Percentiles rank a stretch among this genome's conserved stretches.
Conservation (phyloP, 305 asterid genomes). For the Salvia sclarea region DNA sequence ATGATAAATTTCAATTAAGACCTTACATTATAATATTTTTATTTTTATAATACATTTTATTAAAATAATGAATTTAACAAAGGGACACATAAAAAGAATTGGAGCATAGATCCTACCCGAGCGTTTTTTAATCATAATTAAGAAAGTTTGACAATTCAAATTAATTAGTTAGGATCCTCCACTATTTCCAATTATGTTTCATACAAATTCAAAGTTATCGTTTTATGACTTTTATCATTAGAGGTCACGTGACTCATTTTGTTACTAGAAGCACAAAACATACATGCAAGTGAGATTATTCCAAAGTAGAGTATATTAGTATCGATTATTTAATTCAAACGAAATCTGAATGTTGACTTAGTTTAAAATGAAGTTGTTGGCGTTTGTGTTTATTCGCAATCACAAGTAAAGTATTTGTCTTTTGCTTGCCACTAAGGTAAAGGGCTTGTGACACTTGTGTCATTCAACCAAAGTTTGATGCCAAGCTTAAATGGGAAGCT, state of each 20-base stretch:
- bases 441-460: conserved; percentile 34
- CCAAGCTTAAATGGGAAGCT: conserved; percentile 47
- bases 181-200: too few species aligned
- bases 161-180: too few species aligned
- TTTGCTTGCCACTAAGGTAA: conserved; percentile 53
- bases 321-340: conserved; percentile 9
- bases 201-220: too few species aligned
- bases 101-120: too few species aligned
- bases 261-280: background rate
- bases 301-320: background rate
- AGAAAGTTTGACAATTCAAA: too few species aligned
- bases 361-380: conserved; percentile 25
- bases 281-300: background rate
- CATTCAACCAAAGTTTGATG: conserved; percentile 36
- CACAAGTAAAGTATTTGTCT: conserved; percentile 47
- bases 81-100: too few species aligned
- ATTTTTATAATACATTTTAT: too few species aligned
- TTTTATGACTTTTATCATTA: too few species aligned
- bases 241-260: background rate
- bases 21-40: too few species aligned
- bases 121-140: too few species aligned
- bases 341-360: conserved; percentile 35
- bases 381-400: conserved; percentile 35
- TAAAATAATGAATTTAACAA: too few species aligned
- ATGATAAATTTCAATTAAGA: too few species aligned